phyloP scores from a whole-genome alignment of 176 grass and related monocot species.

The Thinopyrum elongatum region DNA sequence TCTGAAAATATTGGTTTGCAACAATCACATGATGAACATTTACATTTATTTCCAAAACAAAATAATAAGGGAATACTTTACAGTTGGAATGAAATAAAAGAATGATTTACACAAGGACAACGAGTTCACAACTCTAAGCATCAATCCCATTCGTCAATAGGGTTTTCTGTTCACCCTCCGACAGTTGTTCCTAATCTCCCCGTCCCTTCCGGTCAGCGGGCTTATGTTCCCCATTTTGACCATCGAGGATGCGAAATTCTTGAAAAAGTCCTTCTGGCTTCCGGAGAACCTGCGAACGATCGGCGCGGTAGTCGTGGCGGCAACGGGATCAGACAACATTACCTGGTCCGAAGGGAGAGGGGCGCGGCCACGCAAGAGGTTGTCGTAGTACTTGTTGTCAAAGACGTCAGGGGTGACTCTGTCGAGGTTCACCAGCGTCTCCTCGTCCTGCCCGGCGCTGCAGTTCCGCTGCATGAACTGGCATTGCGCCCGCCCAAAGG shows the following conservation, averaged over 20 bases:
- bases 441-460: background rate
- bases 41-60: background rate
- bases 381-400: background rate
- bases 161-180: conserved; percentile 29
- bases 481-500: background rate
- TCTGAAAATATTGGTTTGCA: background rate
- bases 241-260: conserved; percentile 40
- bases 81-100: background rate
- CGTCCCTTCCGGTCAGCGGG: conserved; percentile 29
- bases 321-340: background rate
- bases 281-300: conserved; percentile 18
- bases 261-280: conserved; percentile 43
- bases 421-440: background rate
- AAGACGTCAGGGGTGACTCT: background rate
- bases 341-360: background rate
- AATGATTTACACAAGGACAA: background rate
- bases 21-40: background rate
- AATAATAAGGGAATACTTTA: background rate
- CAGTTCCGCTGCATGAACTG: background rate
- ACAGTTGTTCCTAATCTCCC: conserved; percentile 55
- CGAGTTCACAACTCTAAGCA: background rate
- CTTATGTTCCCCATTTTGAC: conserved; percentile 63
- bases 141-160: background rate
- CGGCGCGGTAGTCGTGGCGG: background rate
- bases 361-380: background rate